Base-by-base conservation (phyloP, 495 filamentous ascomycete species). In the Filosporella fistucella region DNA sequence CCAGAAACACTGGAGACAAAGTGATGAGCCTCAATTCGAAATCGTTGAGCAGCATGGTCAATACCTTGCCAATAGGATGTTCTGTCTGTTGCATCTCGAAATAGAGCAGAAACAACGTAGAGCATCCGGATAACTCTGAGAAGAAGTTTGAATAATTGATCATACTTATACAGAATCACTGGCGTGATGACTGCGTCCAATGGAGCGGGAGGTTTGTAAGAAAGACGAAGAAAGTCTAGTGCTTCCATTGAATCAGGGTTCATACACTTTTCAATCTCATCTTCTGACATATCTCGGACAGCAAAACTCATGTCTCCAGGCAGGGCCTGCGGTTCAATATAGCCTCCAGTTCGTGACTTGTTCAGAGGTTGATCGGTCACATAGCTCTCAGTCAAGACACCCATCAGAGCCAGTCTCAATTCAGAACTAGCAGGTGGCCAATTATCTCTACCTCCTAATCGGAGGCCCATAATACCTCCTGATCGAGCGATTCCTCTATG, bases 381-480 rank as follows among this genome's bases (percentile, higher is more conserved):
- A 49, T 88, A 88, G 49, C 80, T 85, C 49, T 96, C 91, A 2
- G 77, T 78, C 11, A 98, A 71, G 11, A 96, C 74, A 0, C 89
- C 91, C 74, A 90, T 95, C 30, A 98, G 71, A 12, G 88, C 88
- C 2, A 96, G 72, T 1, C 89, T 81, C 23, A 98, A 69, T 57
- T 98, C 93, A 4, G 89, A 95, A 62, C 86, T 93, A 25, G 89
- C 89, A 7, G 93, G 91, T 20, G 91, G 91, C 93, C 91, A 96
- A 21, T 74, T 86, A 37, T 86, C 78, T 47, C 88, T 75, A 14
- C 72, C 81, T 7, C 84, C 86, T 1, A 96, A 65, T 9, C 86
- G 82, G 29, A 96, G 70, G 2, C 93, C 93, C 69, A 94, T 91
- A 37, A 74, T 71, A 8, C 82, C 83, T 10, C 84, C 84, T 26